Conservation (phyloP, 2,329 filamentous ascomycete genomes). For the Neofusicoccum parvum region DNA sequence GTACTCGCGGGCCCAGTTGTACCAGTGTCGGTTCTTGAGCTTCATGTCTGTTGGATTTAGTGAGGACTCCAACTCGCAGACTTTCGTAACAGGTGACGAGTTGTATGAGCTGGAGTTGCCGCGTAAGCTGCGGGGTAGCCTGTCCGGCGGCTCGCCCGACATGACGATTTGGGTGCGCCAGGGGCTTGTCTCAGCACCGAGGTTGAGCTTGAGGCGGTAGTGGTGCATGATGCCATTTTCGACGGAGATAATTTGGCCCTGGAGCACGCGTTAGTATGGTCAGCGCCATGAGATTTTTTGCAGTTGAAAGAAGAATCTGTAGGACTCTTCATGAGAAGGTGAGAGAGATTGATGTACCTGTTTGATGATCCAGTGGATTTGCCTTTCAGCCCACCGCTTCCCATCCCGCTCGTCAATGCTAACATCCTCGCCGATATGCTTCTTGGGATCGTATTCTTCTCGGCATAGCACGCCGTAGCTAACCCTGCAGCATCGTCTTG, state of each 20-base stretch:
- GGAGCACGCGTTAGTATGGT: too few species aligned
- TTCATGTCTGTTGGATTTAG: background rate
- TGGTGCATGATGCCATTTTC: constrained; percentile 14
- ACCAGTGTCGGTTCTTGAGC: constrained; percentile 26
- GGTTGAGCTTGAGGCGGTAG: constrained; percentile 22
- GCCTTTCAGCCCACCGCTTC: constrained; percentile 22
- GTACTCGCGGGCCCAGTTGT: constrained; percentile 23
- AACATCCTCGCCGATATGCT: constrained; percentile 19
- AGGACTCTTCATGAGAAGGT: too few species aligned
- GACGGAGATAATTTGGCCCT: too few species aligned
- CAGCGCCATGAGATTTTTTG: too few species aligned
- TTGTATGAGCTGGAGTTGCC: too few species aligned
- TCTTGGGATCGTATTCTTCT: constrained; percentile 21
- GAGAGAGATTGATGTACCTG: background rate
- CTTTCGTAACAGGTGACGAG: constrained; percentile 11
- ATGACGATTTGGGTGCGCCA: constrained; percentile 21
- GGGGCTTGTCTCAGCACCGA: constrained; percentile 13
- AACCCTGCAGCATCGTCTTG: constrained; percentile 22
- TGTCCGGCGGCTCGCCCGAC: constrained; percentile 3
- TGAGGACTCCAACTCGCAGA: constrained; percentile 24
- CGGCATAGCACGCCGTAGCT: constrained; percentile 25
- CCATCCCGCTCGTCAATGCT: constrained; percentile 20
- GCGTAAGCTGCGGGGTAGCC: background rate
- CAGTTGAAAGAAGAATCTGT: too few species aligned
- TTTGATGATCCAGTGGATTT: constrained; percentile 25